These are phyloP conservation scores for Flaveria ramosissima DNA, from an alignment of 129 eudicot genomes.

Conservation along the genomic window DNA sequence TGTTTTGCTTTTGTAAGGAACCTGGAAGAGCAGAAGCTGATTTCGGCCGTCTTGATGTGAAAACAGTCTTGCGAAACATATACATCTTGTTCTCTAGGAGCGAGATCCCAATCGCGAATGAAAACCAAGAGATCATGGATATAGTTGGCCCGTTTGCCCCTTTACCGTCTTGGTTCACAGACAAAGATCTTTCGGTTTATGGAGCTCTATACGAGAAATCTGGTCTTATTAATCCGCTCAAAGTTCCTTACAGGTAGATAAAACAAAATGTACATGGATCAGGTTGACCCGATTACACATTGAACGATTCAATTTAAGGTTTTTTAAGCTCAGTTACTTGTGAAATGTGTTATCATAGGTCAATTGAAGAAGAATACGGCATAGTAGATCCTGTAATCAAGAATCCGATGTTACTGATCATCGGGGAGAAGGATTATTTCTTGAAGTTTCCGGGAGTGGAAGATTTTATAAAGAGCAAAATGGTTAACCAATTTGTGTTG, in stretches of 20 bases:
- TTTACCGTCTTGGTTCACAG: slow-evolving; percentile 24
- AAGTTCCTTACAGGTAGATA: slow-evolving; percentile 34
- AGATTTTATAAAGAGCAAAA: slow-evolving; percentile 35
- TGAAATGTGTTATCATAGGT: slow-evolving; percentile 32
- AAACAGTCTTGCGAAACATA: slow-evolving; percentile 33
- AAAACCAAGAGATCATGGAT: slow-evolving; percentile 42
- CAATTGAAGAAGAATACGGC: slow-evolving; percentile 42
- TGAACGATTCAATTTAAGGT: not conserved
- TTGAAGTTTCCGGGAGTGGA: slow-evolving; percentile 43
- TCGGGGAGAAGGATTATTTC: slow-evolving; percentile 55
- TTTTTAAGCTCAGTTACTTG: no score
- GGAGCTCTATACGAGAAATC: slow-evolving; percentile 35
- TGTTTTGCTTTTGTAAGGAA: slow-evolving; percentile 21
- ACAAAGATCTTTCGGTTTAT: slow-evolving; percentile 39
- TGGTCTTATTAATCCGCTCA: slow-evolving; percentile 32
- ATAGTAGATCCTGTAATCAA: slow-evolving; percentile 38
- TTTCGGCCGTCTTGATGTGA: slow-evolving; percentile 35
- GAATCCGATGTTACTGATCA: slow-evolving; percentile 45
- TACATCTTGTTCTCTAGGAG: slow-evolving; percentile 42
- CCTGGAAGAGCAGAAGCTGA: slow-evolving; percentile 49
- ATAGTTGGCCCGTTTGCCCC: slow-evolving; percentile 32
- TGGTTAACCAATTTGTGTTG: slow-evolving; percentile 29
- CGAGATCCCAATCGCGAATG: slow-evolving; percentile 37
- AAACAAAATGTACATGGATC: not conserved
- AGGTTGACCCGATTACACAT: not conserved